These are phyloP conservation scores for Reticulascus tulasneorum DNA, from an alignment of 2,329 filamentous ascomycete species.

Conservation along the genomic window DNA sequence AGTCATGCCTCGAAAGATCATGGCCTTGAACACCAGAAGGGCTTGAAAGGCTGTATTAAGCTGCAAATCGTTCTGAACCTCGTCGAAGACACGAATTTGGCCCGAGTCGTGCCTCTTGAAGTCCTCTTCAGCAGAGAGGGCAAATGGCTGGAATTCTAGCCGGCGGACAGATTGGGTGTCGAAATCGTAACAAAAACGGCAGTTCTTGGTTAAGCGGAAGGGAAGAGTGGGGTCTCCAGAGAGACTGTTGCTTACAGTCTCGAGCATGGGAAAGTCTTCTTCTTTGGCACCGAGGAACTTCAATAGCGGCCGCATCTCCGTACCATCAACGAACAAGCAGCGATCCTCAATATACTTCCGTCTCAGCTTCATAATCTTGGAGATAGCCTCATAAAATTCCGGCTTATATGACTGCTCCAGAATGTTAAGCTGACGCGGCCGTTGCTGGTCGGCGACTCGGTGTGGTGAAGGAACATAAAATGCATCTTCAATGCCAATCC, in stretches of 20 bases:
- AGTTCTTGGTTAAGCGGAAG: slow-evolving; percentile 20
- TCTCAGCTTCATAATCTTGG: slow-evolving; percentile 19
- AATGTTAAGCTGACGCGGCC: slow-evolving; percentile 17
- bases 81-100: slow-evolving; percentile 21
- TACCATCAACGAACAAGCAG: slow-evolving; percentile 19
- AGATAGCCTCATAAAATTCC: slow-evolving; percentile 21
- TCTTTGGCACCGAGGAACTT: slow-evolving; percentile 20
- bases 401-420: slow-evolving; percentile 17
- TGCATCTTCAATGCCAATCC: too few relatives aligned
- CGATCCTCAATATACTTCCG: slow-evolving; percentile 19
- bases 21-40: slow-evolving; percentile 24
- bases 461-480: too few relatives aligned
- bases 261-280: slow-evolving; percentile 18
- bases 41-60: slow-evolving; percentile 26
- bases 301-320: slow-evolving; percentile 19
- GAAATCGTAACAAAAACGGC: slow-evolving; percentile 22
- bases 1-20: slow-evolving; percentile 20
- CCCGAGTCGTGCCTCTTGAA: slow-evolving; percentile 26
- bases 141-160: slow-evolving; percentile 25
- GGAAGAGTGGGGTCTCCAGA: slow-evolving; percentile 22
- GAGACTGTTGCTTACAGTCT: slow-evolving; percentile 18
- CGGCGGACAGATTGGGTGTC: slow-evolving; percentile 19
- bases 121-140: slow-evolving; percentile 22
- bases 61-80: slow-evolving; percentile 23
- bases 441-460: background rate